phyloP scores from a whole-genome alignment of 805 yeast genomes.

The Pichia nanzhaoensis region DNA sequence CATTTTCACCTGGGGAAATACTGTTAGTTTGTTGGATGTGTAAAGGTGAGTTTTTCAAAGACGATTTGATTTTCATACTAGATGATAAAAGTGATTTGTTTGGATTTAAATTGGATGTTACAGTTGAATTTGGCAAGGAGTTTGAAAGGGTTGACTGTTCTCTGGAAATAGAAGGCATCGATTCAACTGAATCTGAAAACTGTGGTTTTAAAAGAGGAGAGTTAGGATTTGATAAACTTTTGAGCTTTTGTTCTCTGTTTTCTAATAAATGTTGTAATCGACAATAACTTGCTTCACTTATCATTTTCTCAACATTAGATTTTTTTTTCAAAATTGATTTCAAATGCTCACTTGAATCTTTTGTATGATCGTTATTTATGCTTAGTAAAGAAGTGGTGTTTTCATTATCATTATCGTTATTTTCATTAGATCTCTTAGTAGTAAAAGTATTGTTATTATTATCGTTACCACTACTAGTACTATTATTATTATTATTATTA shows the following conservation, averaged over 20 bases:
- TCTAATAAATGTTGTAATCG: constrained; percentile 28
- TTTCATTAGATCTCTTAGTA: neutral
- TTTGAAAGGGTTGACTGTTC: neutral
- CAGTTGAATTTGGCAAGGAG: constrained; percentile 8
- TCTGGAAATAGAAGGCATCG: neutral
- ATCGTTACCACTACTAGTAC: neutral
- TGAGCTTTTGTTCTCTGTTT: constrained; percentile 25
- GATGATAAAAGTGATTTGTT: constrained; percentile 2
- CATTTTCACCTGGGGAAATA: constrained; percentile 24
- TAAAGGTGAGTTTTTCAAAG: constrained; percentile 12
- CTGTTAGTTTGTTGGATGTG: constrained; percentile 9
- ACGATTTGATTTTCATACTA: constrained; percentile 10
- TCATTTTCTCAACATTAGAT: constrained; percentile 75
- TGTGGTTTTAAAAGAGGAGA: constrained; percentile 28
- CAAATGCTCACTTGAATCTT: constrained; percentile 30
- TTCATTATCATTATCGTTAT: constrained; percentile 10
- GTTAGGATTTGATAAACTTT: constrained; percentile 17
- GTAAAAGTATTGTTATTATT: neutral
- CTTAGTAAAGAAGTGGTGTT: constrained; percentile 4
- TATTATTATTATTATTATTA: neutral
- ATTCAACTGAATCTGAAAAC: neutral
- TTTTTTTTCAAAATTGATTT: constrained; percentile 88
- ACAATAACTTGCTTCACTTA: constrained; percentile 44
- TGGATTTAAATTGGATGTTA: constrained; percentile 9
- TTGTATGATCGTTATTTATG: neutral